Conservation (phyloP, 306 rosid genomes). For the Neltuma alba region DNA sequence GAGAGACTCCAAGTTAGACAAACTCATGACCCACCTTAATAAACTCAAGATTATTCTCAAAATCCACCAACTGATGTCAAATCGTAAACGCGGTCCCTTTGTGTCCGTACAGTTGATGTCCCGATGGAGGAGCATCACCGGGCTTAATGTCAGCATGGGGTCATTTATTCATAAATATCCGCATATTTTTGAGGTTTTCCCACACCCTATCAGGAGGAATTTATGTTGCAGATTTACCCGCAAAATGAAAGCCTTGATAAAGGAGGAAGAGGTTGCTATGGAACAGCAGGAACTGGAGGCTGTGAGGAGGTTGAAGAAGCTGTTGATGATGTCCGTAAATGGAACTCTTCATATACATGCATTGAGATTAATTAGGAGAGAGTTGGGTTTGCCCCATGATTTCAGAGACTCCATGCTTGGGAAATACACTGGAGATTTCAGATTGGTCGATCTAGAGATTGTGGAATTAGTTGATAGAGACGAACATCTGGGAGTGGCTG, state of each 20-base stretch:
- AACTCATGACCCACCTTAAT: constrained; percentile 44
- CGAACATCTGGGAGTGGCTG: constrained; percentile 47
- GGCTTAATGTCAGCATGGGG: constrained; percentile 54
- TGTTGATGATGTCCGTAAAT: constrained; percentile 62
- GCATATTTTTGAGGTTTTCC: constrained; percentile 69
- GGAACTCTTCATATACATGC: constrained; percentile 68
- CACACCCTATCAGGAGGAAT: constrained; percentile 56
- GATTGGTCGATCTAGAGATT: constrained; percentile 59
- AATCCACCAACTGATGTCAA: constrained; percentile 50
- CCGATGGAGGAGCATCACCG: constrained; percentile 62
- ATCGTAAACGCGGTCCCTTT: constrained; percentile 63
- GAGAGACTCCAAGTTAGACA: constrained; percentile 66
- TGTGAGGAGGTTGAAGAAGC: constrained; percentile 62
- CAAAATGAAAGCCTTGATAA: constrained; percentile 46
- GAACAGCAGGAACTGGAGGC: constrained; percentile 52
- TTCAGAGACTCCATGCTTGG: constrained; percentile 71
- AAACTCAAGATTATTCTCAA: constrained; percentile 54
- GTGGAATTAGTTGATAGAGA: constrained; percentile 59
- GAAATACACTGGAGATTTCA: constrained; percentile 51
- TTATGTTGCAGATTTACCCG: constrained; percentile 58
- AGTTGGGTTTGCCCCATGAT: constrained; percentile 74
- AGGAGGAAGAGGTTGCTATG: constrained; percentile 49
- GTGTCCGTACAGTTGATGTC: constrained; percentile 72
- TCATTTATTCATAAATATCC: constrained; percentile 61
- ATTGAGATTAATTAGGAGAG: constrained; percentile 68